phyloP scores from a whole-genome alignment of 129 eudicot species.

The Chrysanthemum lavandulifolium region DNA sequence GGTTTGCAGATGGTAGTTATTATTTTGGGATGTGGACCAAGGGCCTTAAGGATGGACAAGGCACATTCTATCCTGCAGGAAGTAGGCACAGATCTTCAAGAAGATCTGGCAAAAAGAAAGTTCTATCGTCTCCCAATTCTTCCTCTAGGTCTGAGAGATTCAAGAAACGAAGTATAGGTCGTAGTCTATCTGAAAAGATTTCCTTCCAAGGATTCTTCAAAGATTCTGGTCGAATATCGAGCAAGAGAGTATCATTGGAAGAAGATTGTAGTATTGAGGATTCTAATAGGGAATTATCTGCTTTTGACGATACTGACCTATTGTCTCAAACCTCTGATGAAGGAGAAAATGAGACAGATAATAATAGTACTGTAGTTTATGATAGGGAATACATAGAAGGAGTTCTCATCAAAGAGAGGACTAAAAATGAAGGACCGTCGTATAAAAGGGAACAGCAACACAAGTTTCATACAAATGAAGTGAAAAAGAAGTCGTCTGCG shows the following conservation, averaged over 20 bases:
- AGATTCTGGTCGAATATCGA: slow-evolving; percentile 49
- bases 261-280: slow-evolving; percentile 42
- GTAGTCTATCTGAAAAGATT: slow-evolving; percentile 53
- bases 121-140: not conserved
- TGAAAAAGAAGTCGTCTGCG: slow-evolving; percentile 47
- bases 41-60: slow-evolving; percentile 4
- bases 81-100: not conserved
- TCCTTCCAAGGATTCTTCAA: slow-evolving; percentile 29
- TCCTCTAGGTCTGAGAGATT: slow-evolving; percentile 2
- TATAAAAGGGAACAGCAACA: slow-evolving; percentile 40
- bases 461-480: slow-evolving; percentile 52
- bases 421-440: slow-evolving; percentile 33
- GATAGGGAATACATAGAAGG: slow-evolving; percentile 86
- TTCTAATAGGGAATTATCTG: not conserved
- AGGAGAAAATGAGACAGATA: slow-evolving; percentile 40
- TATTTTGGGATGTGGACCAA: slow-evolving; percentile 11
- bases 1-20: slow-evolving; percentile 12
- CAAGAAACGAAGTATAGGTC: slow-evolving; percentile 37
- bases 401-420: slow-evolving; percentile 61
- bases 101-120: slow-evolving; percentile 11
- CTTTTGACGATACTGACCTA: slow-evolving; percentile 25
- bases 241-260: slow-evolving; percentile 38
- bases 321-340: slow-evolving; percentile 33
- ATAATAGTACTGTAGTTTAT: slow-evolving; percentile 38
- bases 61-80: slow-evolving; percentile 11